A percentile compares a stretch with the other conserved stretches of the same genome.
Conservation (phyloP, 2,329 filamentous ascomycete genomes). For the Macroventuria anomochaeta region DNA sequence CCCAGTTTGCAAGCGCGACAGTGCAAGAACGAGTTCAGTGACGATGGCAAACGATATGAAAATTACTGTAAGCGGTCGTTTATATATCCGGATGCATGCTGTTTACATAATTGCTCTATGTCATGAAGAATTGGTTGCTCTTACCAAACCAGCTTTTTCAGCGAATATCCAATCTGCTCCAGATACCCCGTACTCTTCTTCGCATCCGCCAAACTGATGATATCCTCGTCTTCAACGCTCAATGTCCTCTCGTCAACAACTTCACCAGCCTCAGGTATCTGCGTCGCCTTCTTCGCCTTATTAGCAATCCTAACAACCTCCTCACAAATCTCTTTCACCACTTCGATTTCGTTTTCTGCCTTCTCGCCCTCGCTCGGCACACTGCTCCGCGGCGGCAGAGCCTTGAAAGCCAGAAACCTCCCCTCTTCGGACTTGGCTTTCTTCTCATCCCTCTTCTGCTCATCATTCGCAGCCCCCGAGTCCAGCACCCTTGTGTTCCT, state of each 20-base stretch:
- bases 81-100: too few relatives aligned
- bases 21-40: too few relatives aligned
- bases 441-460: conserved; percentile 22
- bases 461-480: conserved; percentile 48
- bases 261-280: conserved; percentile 23
- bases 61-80: too few relatives aligned
- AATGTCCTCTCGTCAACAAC: conserved; percentile 44
- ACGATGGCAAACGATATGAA: too few relatives aligned
- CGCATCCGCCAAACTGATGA: conserved; percentile 84
- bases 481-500: conserved; percentile 84
- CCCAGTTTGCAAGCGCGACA: too few relatives aligned
- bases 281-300: conserved; percentile 51
- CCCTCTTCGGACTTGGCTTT: conserved; percentile 32
- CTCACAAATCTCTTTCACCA: conserved; percentile 70
- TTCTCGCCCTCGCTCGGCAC: conserved; percentile 35
- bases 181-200: conserved; percentile 84
- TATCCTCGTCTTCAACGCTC: conserved; percentile 66
- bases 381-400: conserved; percentile 58
- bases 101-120: too few relatives aligned
- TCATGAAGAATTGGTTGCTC: too few relatives aligned
- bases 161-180: conserved; percentile 84
- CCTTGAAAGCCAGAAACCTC: conserved; percentile 62
- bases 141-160: conserved; percentile 92
- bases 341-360: conserved; percentile 57
- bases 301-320: conserved; percentile 76